Base-by-base conservation (phyloP, 768 basidiomycete genomes). In the Russula griseocarnosa region DNA sequence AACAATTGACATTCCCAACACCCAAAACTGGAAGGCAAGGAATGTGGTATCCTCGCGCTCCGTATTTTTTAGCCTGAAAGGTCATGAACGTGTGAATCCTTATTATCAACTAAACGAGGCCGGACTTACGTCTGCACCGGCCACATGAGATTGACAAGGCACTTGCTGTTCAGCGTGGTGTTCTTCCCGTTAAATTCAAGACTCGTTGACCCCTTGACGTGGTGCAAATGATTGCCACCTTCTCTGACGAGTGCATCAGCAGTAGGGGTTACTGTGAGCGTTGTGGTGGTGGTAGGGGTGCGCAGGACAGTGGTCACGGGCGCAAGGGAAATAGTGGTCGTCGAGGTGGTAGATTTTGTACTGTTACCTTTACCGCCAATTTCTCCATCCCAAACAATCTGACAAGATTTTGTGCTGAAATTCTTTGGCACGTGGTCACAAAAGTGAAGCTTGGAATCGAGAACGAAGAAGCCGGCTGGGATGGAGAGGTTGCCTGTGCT, bases 21-120 rank as follows among this genome's bases (percentile, higher is more conserved):
- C 84, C 90, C 90, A 92, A 60, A 89, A 75, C 68, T 92, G 88
- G 76, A 91, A 92, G 7, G 80, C 79, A 46, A 92, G 84, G 73
- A 91, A 91, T 13, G 86, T 81, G 63, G 89, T 74, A 72, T 92
- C 90, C 70, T 91, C 88, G 30, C 90, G 85, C 72, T 88, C 82
- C 32, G 88, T 90, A 70, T 89, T 82, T 58, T 77, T 77, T 58
- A 92, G 79, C 26, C 88, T 91, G 66, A 28, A 34, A 24, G 20
- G 34, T 46, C 24, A 8, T 62, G 44, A 28, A n/a, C 8, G 2
- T 10, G 22, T 58, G 44, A 55, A 36, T 36, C 10, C 20, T 55
- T 28, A 77, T 28, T 26, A 40, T 44, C 34, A 53, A 53, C 1
- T 5, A 22, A 36, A 32, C 13, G 42, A 56, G 52, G 50, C n/a